Evolutionary conservation across 2,329 filamentous ascomycete genomes (phyloP).

Genomic region (Colletotrichum lindemuthianum): DNA sequence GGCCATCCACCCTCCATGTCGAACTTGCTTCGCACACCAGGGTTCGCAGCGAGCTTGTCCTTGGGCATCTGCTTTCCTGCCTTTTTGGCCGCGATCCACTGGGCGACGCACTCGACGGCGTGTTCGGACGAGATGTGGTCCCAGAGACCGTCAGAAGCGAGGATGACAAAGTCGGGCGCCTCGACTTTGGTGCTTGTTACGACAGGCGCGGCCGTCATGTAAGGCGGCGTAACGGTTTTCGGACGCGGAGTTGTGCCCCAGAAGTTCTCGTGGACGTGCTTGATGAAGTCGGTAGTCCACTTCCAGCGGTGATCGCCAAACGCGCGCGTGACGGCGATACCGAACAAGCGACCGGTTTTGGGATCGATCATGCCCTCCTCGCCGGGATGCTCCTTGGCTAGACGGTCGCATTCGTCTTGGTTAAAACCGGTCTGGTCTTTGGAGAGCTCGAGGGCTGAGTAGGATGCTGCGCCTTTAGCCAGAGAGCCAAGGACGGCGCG

Average conservation of each 20-base stretch:
- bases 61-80: slow-evolving; percentile 6
- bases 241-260: slow-evolving; percentile 58
- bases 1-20: slow-evolving; percentile 39
- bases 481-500: slow-evolving; percentile 69
- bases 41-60: slow-evolving; percentile 21
- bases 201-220: slow-evolving; percentile 74
- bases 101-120: slow-evolving; percentile 65
- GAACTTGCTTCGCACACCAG: slow-evolving; percentile 13
- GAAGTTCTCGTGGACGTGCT: slow-evolving; percentile 43
- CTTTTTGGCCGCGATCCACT: slow-evolving; percentile 55
- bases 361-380: slow-evolving; percentile 63
- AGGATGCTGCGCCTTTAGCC: slow-evolving; percentile 50
- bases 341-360: slow-evolving; percentile 68
- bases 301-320: slow-evolving; percentile 79
- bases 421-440: slow-evolving; percentile 75
- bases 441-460: slow-evolving; percentile 65
- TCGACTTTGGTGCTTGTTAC: slow-evolving; percentile 66
- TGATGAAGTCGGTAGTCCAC: slow-evolving; percentile 55
- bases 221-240: slow-evolving; percentile 66
- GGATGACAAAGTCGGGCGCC: slow-evolving; percentile 65
- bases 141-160: slow-evolving; percentile 76
- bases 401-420: slow-evolving; percentile 62
- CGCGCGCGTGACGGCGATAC: slow-evolving; percentile 69
- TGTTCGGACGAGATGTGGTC: slow-evolving; percentile 67
- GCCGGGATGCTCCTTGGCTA: slow-evolving; percentile 68